Evolutionary conservation across 2,329 filamentous ascomycete species (phyloP), one percentile per base, ranked within the genome.

Genomic region (Arthrobotrys musiformis): DNA sequence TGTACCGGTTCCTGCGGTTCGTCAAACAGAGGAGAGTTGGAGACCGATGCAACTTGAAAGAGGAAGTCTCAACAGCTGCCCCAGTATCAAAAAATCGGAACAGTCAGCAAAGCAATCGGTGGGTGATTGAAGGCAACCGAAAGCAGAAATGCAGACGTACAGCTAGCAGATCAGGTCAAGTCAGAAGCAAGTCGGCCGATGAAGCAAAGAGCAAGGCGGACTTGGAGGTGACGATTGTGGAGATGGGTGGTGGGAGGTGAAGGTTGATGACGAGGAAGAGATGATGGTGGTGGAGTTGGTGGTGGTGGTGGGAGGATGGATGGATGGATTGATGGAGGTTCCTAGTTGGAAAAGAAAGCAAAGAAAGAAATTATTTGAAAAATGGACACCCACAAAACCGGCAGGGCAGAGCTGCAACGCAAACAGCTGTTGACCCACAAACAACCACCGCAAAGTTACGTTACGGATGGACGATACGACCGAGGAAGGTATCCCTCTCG

Each of bases 1-100:
- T 70, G 61, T 66, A 77, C 73, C 73, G 73, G 61, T 77, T 58
- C 73, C 73, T 77, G 73, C 73, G 73, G 73, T 77, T 77, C 73
- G 66, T 70, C 66, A 70, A 77, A 40, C 33, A 42, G 46, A 33
- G 72, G 67, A 70, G 58, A 60, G 60, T 77, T 22, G 64, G 70
- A 56, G 44, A 48, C 73, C 40, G 73, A 50, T 77, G 40, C 58
- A 67, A 37, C 33, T 60, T 70, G 58, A 58, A 35, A 33, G 46
- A 70, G 22, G 64, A 8, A 37, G 52, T 48, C 26, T 33, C 63
- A 77, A 77, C 48, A 69, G 60, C 52, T 54, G 33, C 46, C 46
- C 35, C 40, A 24, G 37, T 50, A 61, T 54, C 60, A 50, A 67
- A 50, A 67, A 42, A 35, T 44, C 40, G 35, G 33, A 48, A 24